Base-by-base conservation (phyloP, 495 filamentous ascomycete species). In the Tuber indicum region DNA sequence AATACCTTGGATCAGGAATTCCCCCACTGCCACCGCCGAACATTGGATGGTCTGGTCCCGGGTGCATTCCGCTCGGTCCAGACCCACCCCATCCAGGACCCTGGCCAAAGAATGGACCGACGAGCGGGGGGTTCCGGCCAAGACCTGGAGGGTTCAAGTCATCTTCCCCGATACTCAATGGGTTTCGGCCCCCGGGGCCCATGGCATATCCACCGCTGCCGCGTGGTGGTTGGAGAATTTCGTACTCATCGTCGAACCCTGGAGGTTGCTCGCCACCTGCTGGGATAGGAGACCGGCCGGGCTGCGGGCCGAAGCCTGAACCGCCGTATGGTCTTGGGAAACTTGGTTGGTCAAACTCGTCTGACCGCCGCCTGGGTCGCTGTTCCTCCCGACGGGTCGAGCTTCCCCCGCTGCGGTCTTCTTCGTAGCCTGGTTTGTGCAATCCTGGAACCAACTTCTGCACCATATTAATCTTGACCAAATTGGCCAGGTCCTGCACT, bases 231-330 rank as follows among this genome's bases (percentile, higher is more conserved):
- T 89, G 86, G 72, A 92, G 89, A 72, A 98, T 87, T 74, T 98
- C 93, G 81, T 92, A 93, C 80, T 97, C 94, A 85, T 98, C 94
- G 76, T 98, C 96, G 81, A 98, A 98, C 32, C 89, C 94, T 5
- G 96, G 96, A 0, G 94, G 93, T 0, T 91, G 88, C 78, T 96
- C 93, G 75, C 94, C 94, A n/a, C 88, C 92, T 1, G 87, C 84
- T 32, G 94, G 94, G 42, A 90, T 84, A 1, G 92, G 92, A 14
- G 86, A 88, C 3, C 58, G 77, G 10, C 71, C 76, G 0, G 88
- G 90, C 19, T 86, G 83, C 3, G 83, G 84, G 43, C 8, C 77
- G 81, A n/a, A 72, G 45, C 62, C 73, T 2, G 75, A 77, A 43
- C 72, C 73, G 73, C 87, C 87, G 75, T 89, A 71, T 19, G 73